A percentile compares a stretch with the other conserved stretches of the same genome.
These are phyloP conservation scores for Juncus effusus DNA, from an alignment of 176 grass and related monocot genomes.

Conservation along the genomic window DNA sequence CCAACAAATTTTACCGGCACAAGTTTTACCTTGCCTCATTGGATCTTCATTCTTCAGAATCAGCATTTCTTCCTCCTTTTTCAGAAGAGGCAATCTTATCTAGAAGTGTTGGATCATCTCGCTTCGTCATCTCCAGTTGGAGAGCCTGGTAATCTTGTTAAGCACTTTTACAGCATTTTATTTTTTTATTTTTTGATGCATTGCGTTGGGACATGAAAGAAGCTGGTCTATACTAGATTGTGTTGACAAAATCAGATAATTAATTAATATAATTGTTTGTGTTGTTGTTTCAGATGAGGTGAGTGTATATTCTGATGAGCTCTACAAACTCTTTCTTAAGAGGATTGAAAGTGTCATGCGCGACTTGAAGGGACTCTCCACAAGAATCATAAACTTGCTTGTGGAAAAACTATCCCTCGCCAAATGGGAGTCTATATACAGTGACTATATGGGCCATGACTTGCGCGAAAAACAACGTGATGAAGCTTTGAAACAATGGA, in stretches of 20 bases:
- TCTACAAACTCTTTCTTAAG: neutral
- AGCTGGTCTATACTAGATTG: no score
- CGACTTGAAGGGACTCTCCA: neutral
- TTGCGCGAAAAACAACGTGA: neutral
- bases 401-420: neutral
- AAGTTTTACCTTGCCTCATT: neutral
- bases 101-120: neutral
- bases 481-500: no score
- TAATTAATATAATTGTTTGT: neutral
- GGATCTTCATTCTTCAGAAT: neutral
- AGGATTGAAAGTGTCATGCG: neutral
- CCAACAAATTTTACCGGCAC: neutral
- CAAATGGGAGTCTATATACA: neutral
- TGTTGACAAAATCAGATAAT: neutral
- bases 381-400: neutral
- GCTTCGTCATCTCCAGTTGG: neutral
- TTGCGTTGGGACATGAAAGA: neutral
- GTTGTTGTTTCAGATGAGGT: neutral
- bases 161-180: neutral
- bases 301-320: neutral
- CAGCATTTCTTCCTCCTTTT: neutral
- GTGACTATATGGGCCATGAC: neutral
- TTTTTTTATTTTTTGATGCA: neutral
- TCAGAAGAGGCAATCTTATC: neutral
- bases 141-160: neutral